Conservation (phyloP, 148 eudicot genomes). For the Arctostaphylos glauca region DNA sequence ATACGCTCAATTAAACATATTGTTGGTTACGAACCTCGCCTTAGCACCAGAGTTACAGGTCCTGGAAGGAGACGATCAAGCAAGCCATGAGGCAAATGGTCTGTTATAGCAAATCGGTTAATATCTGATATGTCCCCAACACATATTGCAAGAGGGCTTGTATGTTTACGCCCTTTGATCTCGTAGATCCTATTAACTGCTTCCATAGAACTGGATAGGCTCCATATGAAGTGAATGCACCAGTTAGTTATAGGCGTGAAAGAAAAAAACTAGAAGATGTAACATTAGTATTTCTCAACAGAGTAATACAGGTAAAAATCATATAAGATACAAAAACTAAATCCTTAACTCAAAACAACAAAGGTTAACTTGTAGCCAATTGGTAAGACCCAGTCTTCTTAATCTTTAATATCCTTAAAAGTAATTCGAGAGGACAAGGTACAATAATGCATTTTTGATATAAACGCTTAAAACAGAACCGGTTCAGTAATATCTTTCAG, state of each 20-base stretch:
- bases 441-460: neutral
- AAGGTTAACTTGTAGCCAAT: neutral
- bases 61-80: constrained; percentile 88
- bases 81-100: constrained; percentile 73
- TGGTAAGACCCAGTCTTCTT: neutral
- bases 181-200: constrained; percentile 84
- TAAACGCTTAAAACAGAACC: neutral
- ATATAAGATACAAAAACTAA: neutral
- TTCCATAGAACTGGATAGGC: constrained; percentile 62
- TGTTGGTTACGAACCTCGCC: constrained; percentile 56
- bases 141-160: constrained; percentile 92
- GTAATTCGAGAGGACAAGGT: neutral
- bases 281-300: neutral
- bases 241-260: neutral
- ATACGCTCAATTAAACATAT: neutral
- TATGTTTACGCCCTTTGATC: constrained; percentile 84
- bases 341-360: neutral
- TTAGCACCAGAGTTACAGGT: constrained; percentile 83
- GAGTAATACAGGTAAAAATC: neutral
- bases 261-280: neutral
- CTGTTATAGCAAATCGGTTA: constrained; percentile 63
- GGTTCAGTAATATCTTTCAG: neutral
- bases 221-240: constrained; percentile 14
- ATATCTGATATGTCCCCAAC: constrained; percentile 83
- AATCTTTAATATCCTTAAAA: neutral